A percentile compares a stretch with the other conserved stretches of the same genome.
phyloP scores from a whole-genome alignment of 2,329 filamentous ascomycete genomes.

The Elsinoe fawcettii region DNA sequence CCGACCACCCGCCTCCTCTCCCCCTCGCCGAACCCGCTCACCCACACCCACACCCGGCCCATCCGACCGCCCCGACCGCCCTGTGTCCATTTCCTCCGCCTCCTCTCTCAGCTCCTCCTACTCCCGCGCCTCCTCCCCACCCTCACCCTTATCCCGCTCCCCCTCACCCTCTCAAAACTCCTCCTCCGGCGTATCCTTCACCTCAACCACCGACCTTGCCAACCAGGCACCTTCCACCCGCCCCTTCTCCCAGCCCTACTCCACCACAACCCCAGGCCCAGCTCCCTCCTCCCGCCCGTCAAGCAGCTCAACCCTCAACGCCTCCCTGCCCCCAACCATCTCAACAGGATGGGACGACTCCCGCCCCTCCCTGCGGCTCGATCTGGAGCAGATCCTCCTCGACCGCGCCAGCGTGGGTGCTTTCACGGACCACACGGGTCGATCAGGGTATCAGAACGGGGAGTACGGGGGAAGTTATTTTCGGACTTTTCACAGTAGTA shows the following conservation, averaged over 20 bases:
- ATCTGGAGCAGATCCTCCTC: conserved; percentile 9
- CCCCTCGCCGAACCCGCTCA: background rate
- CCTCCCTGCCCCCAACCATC: background rate
- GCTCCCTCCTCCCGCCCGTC: background rate
- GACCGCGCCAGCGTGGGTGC: conserved; percentile 5
- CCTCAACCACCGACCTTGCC: background rate
- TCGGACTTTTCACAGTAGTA: background rate
- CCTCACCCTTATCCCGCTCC: conserved; percentile 1
- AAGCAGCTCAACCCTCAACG: background rate
- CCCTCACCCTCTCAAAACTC: background rate
- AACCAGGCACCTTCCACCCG: background rate
- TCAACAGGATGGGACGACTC: background rate
- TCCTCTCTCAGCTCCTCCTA: background rate
- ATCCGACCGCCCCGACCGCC: background rate
- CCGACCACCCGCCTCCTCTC: background rate
- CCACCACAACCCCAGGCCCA: background rate
- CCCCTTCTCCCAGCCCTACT: background rate
- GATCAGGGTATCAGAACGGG: conserved; percentile 2
- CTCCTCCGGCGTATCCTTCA: background rate
- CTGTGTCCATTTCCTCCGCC: background rate
- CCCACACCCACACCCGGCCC: background rate
- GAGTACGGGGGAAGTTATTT: background rate
- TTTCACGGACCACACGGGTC: conserved; percentile 3
- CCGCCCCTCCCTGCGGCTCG: conserved; percentile 11
- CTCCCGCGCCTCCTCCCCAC: background rate